A percentile compares a stretch with the other conserved stretches of the same genome.
Evolutionary conservation across 495 filamentous ascomycete genomes (phyloP).

Genomic region (Pyrenopolyporus hunteri): DNA sequence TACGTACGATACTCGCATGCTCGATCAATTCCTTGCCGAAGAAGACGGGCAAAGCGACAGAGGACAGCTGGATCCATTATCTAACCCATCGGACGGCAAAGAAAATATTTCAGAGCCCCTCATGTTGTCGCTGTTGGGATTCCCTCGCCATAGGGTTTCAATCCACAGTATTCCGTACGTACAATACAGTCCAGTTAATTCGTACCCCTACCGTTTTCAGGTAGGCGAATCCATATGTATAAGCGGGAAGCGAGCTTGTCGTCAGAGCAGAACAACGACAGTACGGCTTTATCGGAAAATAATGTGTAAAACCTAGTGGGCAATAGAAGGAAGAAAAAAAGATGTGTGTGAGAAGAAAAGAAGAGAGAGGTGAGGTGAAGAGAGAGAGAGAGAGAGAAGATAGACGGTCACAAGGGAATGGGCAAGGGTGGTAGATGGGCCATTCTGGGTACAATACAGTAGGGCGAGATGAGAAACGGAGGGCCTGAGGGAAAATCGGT

Average conservation of each 20-base stretch:
- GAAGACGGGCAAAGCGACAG: background rate
- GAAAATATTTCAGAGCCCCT: background rate
- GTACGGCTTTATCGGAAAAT: too few relatives aligned
- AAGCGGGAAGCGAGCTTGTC: slow-evolving; percentile 23
- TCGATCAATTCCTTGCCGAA: slow-evolving; percentile 3
- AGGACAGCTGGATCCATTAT: background rate
- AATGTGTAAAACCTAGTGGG: slow-evolving; percentile 10
- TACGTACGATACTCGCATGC: slow-evolving; percentile 7
- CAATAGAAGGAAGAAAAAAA: slow-evolving; percentile 14
- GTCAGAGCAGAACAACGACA: slow-evolving; percentile 20
- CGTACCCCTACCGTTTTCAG: slow-evolving; percentile 39
- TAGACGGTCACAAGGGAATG: slow-evolving; percentile 40
- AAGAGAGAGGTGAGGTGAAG: slow-evolving; percentile 9
- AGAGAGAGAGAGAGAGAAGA: slow-evolving; percentile 37
- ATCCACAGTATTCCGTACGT: slow-evolving; percentile 24
- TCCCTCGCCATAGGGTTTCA: slow-evolving; percentile 4
- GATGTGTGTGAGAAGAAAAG: slow-evolving; percentile 17
- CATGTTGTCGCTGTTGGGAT: background rate
- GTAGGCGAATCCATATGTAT: slow-evolving; percentile 36
- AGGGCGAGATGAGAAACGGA: slow-evolving; percentile 32
- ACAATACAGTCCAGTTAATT: slow-evolving; percentile 11
- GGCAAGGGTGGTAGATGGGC: slow-evolving; percentile 52
- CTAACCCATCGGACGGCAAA: background rate
- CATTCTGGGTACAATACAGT: slow-evolving; percentile 42
- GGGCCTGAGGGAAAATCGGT: slow-evolving; percentile 32